A percentile compares a stretch with the other conserved stretches of the same genome.
These are phyloP conservation scores for Trichosporon asahii DNA, from an alignment of 1,284 basidiomycete species.

Conservation along the genomic window DNA sequence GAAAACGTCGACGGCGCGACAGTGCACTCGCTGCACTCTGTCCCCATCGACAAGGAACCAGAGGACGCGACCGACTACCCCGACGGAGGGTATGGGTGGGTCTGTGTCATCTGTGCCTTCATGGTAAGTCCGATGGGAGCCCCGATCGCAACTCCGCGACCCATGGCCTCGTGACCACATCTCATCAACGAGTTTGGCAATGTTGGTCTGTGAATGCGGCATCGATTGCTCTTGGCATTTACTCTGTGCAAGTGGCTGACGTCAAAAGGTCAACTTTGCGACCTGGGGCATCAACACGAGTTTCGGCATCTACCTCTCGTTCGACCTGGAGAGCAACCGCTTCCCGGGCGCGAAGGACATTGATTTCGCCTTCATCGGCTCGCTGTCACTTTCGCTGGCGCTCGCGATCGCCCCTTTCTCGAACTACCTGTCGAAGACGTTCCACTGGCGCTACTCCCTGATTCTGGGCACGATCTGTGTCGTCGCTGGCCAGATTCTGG, in stretches of 20 bases:
- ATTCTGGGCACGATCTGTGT: constrained; percentile 27
- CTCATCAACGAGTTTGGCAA: too few relatives aligned
- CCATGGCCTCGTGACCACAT: not conserved
- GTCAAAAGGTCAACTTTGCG: constrained; percentile 23
- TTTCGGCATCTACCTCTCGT: constrained; percentile 52
- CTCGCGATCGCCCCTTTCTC: constrained; percentile 20
- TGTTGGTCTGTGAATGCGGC: too few relatives aligned
- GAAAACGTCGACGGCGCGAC: not conserved
- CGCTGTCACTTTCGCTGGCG: constrained; percentile 20
- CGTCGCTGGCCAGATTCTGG: constrained; percentile 37
- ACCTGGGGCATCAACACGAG: constrained; percentile 52
- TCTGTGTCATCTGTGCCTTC: constrained; percentile 37
- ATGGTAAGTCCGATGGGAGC: constrained; percentile 5
- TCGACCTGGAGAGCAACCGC: constrained; percentile 49
- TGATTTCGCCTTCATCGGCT: constrained; percentile 28
- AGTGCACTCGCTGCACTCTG: not conserved
- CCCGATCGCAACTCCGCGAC: not conserved
- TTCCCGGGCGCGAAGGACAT: constrained; percentile 45
- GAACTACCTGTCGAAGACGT: constrained; percentile 21
- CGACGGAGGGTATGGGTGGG: constrained; percentile 54
- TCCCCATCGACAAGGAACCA: constrained; percentile 19
- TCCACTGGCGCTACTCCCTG: constrained; percentile 21
- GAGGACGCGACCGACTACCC: constrained; percentile 29
- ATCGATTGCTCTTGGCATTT: too few relatives aligned
- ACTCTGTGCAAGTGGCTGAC: too few relatives aligned